Percentiles rank a stretch among this genome's conserved stretches.
These are phyloP conservation scores for Suillus subalutaceus DNA, from an alignment of 768 basidiomycete species.

Conservation along the genomic window DNA sequence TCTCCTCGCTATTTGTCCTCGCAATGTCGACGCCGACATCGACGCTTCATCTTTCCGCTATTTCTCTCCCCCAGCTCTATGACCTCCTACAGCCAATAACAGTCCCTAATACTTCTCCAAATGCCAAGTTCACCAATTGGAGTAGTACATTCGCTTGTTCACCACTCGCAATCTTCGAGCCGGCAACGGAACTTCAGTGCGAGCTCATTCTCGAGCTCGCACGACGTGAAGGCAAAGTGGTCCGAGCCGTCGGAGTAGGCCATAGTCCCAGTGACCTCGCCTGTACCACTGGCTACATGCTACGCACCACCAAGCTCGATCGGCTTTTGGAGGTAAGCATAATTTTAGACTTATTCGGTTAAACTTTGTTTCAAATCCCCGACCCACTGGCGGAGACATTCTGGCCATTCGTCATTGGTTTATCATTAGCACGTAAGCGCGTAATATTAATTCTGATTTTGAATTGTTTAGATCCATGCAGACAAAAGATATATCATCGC, in stretches of 20 bases:
- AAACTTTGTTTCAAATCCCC: slow-evolving; percentile 16
- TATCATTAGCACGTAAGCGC: slow-evolving; percentile 8
- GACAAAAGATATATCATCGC: slow-evolving; percentile 69
- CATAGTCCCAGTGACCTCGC: slow-evolving; percentile 94
- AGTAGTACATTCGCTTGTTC: slow-evolving; percentile 73
- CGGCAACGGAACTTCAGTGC: slow-evolving; percentile 69
- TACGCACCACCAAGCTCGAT: slow-evolving; percentile 76
- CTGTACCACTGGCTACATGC: slow-evolving; percentile 86
- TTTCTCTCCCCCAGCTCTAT: slow-evolving; percentile 53
- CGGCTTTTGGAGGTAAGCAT: slow-evolving; percentile 73
- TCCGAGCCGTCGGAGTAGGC: slow-evolving; percentile 87
- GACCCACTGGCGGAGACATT: slow-evolving; percentile 1
- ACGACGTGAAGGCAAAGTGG: slow-evolving; percentile 62
- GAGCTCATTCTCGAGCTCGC: slow-evolving; percentile 81
- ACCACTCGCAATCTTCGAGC: slow-evolving; percentile 76
- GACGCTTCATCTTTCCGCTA: slow-evolving; percentile 34
- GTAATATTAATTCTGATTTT: slow-evolving; percentile 9
- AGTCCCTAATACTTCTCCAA: slow-evolving; percentile 41
- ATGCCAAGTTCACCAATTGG: slow-evolving; percentile 80
- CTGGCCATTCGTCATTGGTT: slow-evolving; percentile 10
- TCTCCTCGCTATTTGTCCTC: slow-evolving; percentile 37
- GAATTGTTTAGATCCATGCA: slow-evolving; percentile 59
- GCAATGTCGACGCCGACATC: slow-evolving; percentile 41
- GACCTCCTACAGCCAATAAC: slow-evolving; percentile 58
- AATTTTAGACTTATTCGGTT: slow-evolving; percentile 23